Evolutionary conservation across 805 yeast genomes (phyloP).

Genomic region (Candida xiaguanensis): DNA sequence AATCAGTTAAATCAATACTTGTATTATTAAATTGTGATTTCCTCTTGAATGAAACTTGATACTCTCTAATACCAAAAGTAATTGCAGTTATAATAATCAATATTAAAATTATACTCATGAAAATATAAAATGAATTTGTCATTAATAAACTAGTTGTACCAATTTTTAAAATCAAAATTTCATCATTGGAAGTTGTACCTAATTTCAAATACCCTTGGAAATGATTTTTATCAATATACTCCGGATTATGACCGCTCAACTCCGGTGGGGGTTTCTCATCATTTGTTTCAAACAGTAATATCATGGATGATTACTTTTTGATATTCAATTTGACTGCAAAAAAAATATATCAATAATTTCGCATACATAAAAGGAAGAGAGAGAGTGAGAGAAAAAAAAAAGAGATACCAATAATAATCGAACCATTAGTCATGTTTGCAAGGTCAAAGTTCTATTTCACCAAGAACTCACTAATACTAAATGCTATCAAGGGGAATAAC

Average conservation of each 20-base stretch:
- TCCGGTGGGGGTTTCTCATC: not conserved
- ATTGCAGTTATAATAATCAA: constrained; percentile 18
- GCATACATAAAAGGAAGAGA: not conserved
- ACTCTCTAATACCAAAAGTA: constrained; percentile 24
- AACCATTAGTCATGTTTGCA: constrained; percentile 26
- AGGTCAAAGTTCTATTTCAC: constrained; percentile 58
- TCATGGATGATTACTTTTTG: not conserved
- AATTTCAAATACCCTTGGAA: constrained; percentile 4
- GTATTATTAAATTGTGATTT: constrained; percentile 8
- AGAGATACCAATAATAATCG: constrained; percentile 3
- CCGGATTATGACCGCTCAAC: constrained; percentile 1
- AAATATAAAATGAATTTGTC: constrained; percentile 24
- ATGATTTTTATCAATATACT: constrained; percentile 2
- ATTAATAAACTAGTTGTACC: constrained; percentile 6
- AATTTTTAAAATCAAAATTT: too few relatives aligned
- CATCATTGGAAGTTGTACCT: too few relatives aligned
- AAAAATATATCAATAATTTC: too few relatives aligned
- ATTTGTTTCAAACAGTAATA: not conserved
- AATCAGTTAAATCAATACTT: constrained; percentile 8
- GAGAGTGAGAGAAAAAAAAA: not conserved
- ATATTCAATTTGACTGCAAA: too few relatives aligned
- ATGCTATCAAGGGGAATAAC: constrained; percentile 22
- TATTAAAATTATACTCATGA: constrained; percentile 18
- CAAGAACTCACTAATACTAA: constrained; percentile 47
- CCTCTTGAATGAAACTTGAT: constrained; percentile 11